These are phyloP conservation scores for Helenozyma baotianmanensis DNA, from an alignment of 805 yeast species.

Conservation along the genomic window DNA sequence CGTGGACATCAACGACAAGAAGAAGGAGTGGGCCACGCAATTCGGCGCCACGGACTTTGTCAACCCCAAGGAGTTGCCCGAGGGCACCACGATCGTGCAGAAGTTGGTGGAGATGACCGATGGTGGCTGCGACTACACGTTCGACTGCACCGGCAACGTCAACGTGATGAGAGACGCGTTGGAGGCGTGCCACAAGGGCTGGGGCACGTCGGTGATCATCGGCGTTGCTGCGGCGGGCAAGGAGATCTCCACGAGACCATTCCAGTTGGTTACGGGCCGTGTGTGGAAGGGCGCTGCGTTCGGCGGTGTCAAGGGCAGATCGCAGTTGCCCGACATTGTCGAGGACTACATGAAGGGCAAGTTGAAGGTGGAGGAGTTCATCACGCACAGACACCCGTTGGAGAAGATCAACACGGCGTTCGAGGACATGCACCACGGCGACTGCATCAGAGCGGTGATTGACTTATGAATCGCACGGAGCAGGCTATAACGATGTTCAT, in stretches of 20 bases:
- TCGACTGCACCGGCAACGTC: slow-evolving; percentile 97
- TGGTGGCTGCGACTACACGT: slow-evolving; percentile 95
- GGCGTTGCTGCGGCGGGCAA: slow-evolving; percentile 99
- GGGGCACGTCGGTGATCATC: slow-evolving; percentile 94
- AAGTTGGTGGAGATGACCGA: slow-evolving; percentile 86
- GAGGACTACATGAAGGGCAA: slow-evolving; percentile 77
- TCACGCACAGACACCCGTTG: slow-evolving; percentile 83
- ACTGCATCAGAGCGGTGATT: slow-evolving; percentile 89
- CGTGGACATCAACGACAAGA: slow-evolving; percentile 79
- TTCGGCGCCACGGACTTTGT: slow-evolving; percentile 96
- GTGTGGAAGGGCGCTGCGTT: slow-evolving; percentile 99
- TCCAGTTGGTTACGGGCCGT: slow-evolving; percentile 98
- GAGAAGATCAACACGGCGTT: slow-evolving; percentile 81
- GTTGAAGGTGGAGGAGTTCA: slow-evolving; percentile 89
- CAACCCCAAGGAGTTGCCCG: slow-evolving; percentile 74
- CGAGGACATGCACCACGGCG: slow-evolving; percentile 92
- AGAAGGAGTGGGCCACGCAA: slow-evolving; percentile 78
- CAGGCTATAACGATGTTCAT: slow-evolving; percentile 4
- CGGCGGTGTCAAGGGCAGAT: slow-evolving; percentile 97
- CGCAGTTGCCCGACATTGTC: slow-evolving; percentile 89
- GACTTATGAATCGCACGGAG: slow-evolving; percentile 30
- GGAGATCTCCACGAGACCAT: slow-evolving; percentile 95
- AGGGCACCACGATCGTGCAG: slow-evolving; percentile 73
- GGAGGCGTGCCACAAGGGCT: slow-evolving; percentile 97
- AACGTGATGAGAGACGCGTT: slow-evolving; percentile 93